Evolutionary conservation across 2,329 filamentous ascomycete genomes (phyloP).

Genomic region (Pestalotiopsis sp.): DNA sequence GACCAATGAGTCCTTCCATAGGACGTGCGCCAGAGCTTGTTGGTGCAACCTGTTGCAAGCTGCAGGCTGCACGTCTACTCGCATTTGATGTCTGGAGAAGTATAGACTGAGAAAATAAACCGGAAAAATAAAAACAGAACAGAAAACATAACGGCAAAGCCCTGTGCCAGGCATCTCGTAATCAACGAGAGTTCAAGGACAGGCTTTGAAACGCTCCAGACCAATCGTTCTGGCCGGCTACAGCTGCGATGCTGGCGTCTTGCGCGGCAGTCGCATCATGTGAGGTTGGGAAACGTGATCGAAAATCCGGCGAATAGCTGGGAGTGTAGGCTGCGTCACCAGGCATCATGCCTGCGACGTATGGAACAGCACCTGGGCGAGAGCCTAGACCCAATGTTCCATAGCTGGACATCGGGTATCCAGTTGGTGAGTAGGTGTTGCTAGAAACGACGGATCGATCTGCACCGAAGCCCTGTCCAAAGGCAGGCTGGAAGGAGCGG

Average conservation of each 20-base stretch:
- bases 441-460: conserved; percentile 44
- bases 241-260: conserved; percentile 30
- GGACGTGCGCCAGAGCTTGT: conserved; percentile 12
- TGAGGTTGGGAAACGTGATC: conserved; percentile 38
- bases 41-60: conserved; percentile 17
- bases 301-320: conserved; percentile 46
- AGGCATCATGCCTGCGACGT: conserved; percentile 41
- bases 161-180: not conserved
- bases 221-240: conserved; percentile 61
- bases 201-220: conserved; percentile 68
- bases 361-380: conserved; percentile 39
- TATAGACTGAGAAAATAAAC: conserved; percentile 17
- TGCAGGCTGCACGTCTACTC: not conserved
- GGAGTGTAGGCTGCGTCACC: conserved; percentile 43
- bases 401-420: conserved; percentile 46
- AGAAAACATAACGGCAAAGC: conserved; percentile 22
- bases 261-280: conserved; percentile 35
- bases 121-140: conserved; percentile 32
- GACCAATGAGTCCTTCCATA: conserved; percentile 26
- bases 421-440: conserved; percentile 40
- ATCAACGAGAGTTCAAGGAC: conserved; percentile 66
- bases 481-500: conserved; percentile 46
- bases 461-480: conserved; percentile 41
- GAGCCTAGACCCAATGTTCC: conserved; percentile 43
- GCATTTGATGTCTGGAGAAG: conserved; percentile 6